These are phyloP conservation scores for Debaryomyces sp. DNA, from an alignment of 1,139 yeast species.

Conservation along the genomic window DNA sequence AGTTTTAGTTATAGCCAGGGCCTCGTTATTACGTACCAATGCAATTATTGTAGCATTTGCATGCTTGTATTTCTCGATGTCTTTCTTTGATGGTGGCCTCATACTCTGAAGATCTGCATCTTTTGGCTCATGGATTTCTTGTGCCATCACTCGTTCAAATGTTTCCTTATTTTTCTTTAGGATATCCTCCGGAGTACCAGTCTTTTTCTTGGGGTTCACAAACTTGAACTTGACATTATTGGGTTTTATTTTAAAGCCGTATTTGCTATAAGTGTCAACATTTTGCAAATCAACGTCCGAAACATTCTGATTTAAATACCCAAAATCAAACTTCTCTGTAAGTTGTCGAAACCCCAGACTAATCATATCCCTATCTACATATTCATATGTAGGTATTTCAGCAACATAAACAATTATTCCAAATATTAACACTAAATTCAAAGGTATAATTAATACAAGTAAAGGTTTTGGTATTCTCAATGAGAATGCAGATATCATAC, in stretches of 20 bases:
- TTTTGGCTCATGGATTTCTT: constrained; percentile 51
- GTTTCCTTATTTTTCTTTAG: constrained; percentile 34
- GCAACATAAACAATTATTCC: constrained; percentile 7
- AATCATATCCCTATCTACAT: constrained; percentile 3
- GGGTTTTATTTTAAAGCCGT: constrained; percentile 21
- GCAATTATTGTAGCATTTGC: constrained; percentile 79
- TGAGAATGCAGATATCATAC: constrained; percentile 21
- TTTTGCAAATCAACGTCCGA: neutral
- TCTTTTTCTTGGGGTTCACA: constrained; percentile 30
- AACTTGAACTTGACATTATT: constrained; percentile 38
- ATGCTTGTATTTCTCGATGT: constrained; percentile 32
- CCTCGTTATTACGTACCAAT: constrained; percentile 68
- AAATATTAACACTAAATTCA: constrained; percentile 14
- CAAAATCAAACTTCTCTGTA: constrained; percentile 15
- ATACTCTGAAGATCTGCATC: constrained; percentile 40
- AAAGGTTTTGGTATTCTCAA: constrained; percentile 15
- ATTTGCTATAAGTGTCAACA: constrained; percentile 8
- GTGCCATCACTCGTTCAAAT: constrained; percentile 34
- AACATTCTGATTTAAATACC: constrained; percentile 10
- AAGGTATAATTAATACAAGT: constrained; percentile 11
- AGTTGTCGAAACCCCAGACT: constrained; percentile 12
- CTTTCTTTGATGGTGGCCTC: constrained; percentile 35
- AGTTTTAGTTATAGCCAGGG: constrained; percentile 49
- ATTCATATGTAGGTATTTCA: constrained; percentile 4
- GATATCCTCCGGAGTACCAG: constrained; percentile 32